Base-by-base conservation (phyloP, 2,329 filamentous ascomycete species). In the Aspergillus sp. region DNA sequence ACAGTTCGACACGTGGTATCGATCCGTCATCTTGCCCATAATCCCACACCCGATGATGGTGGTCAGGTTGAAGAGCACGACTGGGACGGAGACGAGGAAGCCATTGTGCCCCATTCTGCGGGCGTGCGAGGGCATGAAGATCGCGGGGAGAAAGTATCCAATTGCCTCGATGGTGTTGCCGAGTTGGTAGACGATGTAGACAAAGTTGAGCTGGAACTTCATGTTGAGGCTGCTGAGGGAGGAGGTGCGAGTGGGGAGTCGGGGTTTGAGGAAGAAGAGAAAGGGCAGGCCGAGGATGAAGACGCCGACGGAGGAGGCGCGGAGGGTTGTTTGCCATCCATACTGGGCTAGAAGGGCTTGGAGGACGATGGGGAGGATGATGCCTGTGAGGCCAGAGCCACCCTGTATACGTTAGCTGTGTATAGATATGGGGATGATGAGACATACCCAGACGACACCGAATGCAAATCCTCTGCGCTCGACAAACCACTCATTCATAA, bases 401-500 rank as follows among this genome's bases (percentile, higher is more conserved):
- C 60, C 67, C 69, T 69, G 43, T 65, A 67, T 2, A 27, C 7
- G 27, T 53, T 27, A 53, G 43, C 31, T 33, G 33, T 13, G 6
- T 12, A 9, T 5, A 5, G 4, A 6, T 27, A 6, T 1, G 4
- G 12, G 9, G 31, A 3, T 13, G 5, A 32, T 7, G 13, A 11
- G 27, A 53, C 42, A 45, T 37, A 47, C 56, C 70, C 72, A 74
- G 44, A 74, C 68, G 2, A 69, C 48, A 1, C 73, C 75, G 11
- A 70, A 65, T 0, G 66, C 68, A 53, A 57, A 64, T 56, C 71
- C 72, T 27, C 63, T 61, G 10, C 68, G 58, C 50, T 71, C 68
- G 7, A 75, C 67, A 57, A 76, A 78, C 67, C 54, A 82, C 49
- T 77, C 71, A 45, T 76, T 72, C 34, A 77, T 61, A 36, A 70